These are phyloP conservation scores for Byssothecium circinans DNA, from an alignment of 2,329 filamentous ascomycete genomes.

Conservation along the genomic window DNA sequence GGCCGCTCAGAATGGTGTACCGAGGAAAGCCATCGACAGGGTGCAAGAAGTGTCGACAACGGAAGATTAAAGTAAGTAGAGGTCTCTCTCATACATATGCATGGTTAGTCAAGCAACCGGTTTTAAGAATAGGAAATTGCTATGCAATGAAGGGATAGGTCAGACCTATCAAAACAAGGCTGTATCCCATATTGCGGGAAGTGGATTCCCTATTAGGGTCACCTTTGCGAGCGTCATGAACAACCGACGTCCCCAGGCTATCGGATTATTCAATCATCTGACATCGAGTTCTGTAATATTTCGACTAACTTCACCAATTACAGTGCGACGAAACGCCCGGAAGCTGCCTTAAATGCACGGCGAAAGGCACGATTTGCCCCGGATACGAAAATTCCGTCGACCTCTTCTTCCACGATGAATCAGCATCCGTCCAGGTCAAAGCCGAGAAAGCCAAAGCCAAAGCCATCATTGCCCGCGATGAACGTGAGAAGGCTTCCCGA, in stretches of 20 bases:
- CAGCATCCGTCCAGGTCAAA: conserved; percentile 27
- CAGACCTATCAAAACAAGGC: too few relatives aligned
- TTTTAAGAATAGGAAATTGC: neutral
- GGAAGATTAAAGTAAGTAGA: conserved; percentile 44
- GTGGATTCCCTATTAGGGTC: conserved; percentile 2
- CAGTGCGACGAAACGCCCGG: conserved; percentile 36
- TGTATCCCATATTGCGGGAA: too few relatives aligned
- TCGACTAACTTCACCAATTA: neutral
- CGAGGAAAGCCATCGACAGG: conserved; percentile 38
- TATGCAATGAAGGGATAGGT: too few relatives aligned
- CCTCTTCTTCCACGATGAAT: conserved; percentile 36
- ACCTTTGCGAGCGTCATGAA: conserved; percentile 5
- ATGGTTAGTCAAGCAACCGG: too few relatives aligned
- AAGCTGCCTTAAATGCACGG: conserved; percentile 31
- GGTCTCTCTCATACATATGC: neutral
- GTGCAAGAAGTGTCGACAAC: conserved; percentile 42
- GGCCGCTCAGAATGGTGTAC: conserved; percentile 31
- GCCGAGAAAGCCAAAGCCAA: conserved; percentile 34
- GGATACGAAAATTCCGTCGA: conserved; percentile 36
- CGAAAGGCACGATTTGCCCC: conserved; percentile 28
- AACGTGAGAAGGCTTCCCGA: conserved; percentile 3
- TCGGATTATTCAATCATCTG: too few relatives aligned
- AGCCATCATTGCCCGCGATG: conserved; percentile 30
- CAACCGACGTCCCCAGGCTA: too few relatives aligned
- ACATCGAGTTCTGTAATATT: neutral